Percentiles rank a stretch among this genome's conserved stretches.
Conservation (phyloP, 352 stramenopile genomes). For the Pythium diclinum region DNA sequence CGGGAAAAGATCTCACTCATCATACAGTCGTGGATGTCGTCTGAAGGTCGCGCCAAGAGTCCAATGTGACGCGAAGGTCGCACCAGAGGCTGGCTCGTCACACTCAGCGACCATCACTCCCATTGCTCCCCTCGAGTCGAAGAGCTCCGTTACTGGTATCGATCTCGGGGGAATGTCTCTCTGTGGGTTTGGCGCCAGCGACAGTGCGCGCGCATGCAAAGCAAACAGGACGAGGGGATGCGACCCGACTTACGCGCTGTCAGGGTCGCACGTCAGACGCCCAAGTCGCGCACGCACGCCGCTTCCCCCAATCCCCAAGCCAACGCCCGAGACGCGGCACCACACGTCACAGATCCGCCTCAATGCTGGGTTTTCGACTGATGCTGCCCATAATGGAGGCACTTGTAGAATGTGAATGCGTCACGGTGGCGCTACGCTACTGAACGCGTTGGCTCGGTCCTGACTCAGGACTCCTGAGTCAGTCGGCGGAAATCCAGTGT, state of each 20-base stretch:
- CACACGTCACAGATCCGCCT: conserved; percentile 1
- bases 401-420: too few relatives aligned
- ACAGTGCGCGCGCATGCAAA: neutral
- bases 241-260: neutral
- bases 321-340: neutral
- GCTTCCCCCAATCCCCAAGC: neutral
- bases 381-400: too few relatives aligned
- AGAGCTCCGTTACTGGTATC: neutral
- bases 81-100: conserved; percentile 5
- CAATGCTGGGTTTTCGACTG: neutral
- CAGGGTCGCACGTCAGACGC: neutral
- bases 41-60: neutral
- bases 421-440: too few relatives aligned
- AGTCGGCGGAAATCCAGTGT: neutral
- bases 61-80: conserved; percentile 4
- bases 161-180: neutral
- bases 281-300: neutral
- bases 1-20: neutral
- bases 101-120: neutral
- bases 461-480: neutral
- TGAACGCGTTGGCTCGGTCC: too few relatives aligned
- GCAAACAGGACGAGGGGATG: conserved; percentile 2
- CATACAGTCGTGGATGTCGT: neutral
- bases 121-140: neutral
- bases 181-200: neutral